These are phyloP conservation scores for Colletotrichum horii DNA, from an alignment of 2,329 filamentous ascomycete genomes.

Conservation along the genomic window DNA sequence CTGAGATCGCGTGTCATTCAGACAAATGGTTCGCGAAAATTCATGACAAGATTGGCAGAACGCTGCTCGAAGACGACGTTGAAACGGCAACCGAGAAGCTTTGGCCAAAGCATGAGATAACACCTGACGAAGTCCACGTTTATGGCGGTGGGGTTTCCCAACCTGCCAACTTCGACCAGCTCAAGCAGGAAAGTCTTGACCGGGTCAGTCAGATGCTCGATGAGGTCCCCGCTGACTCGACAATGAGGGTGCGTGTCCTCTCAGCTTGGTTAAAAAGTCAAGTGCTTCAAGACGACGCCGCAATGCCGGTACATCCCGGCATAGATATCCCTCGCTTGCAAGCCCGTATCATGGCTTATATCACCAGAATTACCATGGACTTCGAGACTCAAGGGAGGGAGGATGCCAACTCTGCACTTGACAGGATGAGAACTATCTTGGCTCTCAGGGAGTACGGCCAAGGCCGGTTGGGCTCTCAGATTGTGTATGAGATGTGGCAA, in stretches of 20 bases:
- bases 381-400: not conserved
- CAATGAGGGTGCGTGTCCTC: not conserved
- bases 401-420: not conserved
- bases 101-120: not conserved
- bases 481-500: conserved; percentile 22
- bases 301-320: not conserved
- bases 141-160: not conserved
- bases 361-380: conserved; percentile 1
- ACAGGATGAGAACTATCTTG: conserved; percentile 1
- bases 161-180: not conserved
- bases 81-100: not conserved
- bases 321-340: not conserved
- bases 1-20: not conserved
- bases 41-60: not conserved
- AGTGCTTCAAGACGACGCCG: not conserved
- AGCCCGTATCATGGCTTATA: conserved; percentile 10
- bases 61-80: not conserved
- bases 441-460: conserved; percentile 21
- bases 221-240: not conserved
- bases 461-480: conserved; percentile 11
- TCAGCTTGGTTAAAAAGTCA: conserved; percentile 1
- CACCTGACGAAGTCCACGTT: not conserved
- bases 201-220: not conserved
- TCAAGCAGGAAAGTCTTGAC: not conserved
- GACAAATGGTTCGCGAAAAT: not conserved